These are phyloP conservation scores for Penicillium mononematosum DNA, from an alignment of 495 filamentous ascomycete genomes.

Conservation along the genomic window DNA sequence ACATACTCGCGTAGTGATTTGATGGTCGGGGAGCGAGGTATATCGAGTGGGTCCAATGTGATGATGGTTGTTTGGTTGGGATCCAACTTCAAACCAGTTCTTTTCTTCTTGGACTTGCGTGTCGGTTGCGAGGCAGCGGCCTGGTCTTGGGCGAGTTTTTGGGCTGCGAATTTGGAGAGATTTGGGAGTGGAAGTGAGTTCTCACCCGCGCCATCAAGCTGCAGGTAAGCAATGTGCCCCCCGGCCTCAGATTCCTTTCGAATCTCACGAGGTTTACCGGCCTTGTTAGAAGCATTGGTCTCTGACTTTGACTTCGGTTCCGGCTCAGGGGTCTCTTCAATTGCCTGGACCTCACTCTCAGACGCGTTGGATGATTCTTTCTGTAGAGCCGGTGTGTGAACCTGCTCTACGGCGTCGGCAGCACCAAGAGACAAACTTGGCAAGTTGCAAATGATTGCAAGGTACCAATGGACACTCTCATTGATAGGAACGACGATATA, in stretches of 20 bases:
- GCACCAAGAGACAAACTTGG: constrained; percentile 46
- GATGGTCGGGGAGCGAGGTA: constrained; percentile 58
- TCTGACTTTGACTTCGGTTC: constrained; percentile 3
- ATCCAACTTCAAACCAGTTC: constrained; percentile 25
- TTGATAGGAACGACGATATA: constrained; percentile 92
- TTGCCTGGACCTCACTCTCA: constrained; percentile 30
- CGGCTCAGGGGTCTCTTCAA: constrained; percentile 39
- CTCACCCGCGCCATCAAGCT: constrained; percentile 23
- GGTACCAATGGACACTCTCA: constrained; percentile 85
- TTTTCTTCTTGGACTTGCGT: constrained; percentile 32
- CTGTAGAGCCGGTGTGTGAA: constrained; percentile 1
- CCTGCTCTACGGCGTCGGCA: constrained; percentile 15
- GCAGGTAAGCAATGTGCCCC: constrained; percentile 31
- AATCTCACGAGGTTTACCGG: constrained; percentile 7
- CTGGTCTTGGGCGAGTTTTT: constrained; percentile 5
- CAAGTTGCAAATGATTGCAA: constrained; percentile 94
- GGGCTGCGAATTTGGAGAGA: constrained; percentile 8
- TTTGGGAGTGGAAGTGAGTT: constrained; percentile 16
- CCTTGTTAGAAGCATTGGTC: neutral
- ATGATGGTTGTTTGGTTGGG: constrained; percentile 65
- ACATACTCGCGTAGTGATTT: constrained; percentile 74
- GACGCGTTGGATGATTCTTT: constrained; percentile 19
- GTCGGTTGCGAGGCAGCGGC: constrained; percentile 7
- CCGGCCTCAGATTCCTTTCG: constrained; percentile 23
- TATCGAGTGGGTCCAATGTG: constrained; percentile 81